Evolutionary conservation across 306 rosid genomes (phyloP).

Genomic region (Prinsepia uniflora): DNA sequence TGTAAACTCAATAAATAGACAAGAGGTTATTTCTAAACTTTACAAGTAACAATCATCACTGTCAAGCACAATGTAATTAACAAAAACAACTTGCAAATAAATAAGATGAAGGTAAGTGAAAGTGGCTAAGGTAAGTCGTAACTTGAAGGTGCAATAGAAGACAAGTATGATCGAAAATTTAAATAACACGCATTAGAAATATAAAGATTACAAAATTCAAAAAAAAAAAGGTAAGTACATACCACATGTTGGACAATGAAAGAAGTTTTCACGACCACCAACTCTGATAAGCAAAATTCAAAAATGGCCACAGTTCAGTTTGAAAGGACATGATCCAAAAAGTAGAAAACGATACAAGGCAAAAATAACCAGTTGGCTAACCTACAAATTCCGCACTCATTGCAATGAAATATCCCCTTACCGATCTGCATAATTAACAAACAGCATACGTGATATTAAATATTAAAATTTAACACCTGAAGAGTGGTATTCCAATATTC

Average conservation of each 20-base stretch:
- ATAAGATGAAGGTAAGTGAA: too few relatives aligned
- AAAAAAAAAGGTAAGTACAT: slow-evolving; percentile 19
- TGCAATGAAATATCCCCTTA: slow-evolving; percentile 64
- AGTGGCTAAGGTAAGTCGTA: too few relatives aligned
- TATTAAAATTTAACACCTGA: not conserved
- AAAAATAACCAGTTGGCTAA: slow-evolving; percentile 18
- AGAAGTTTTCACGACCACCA: slow-evolving; percentile 55
- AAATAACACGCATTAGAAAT: not conserved
- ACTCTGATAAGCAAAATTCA: slow-evolving; percentile 38
- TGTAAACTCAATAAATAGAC: too few relatives aligned
- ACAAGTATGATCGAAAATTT: not conserved
- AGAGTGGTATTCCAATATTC: not conserved
- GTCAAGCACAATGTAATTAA: too few relatives aligned
- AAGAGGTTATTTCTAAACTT: too few relatives aligned
- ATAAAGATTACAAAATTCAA: not conserved
- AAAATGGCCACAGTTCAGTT: slow-evolving; percentile 4
- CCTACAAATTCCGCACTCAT: slow-evolving; percentile 81
- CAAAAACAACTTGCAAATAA: too few relatives aligned
- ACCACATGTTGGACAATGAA: slow-evolving; percentile 70
- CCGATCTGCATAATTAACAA: slow-evolving; percentile 40
- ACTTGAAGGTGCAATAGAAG: not conserved
- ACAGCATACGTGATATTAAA: slow-evolving; percentile 3
- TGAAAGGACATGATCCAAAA: slow-evolving; percentile 8
- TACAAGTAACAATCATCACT: too few relatives aligned
- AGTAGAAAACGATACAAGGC: slow-evolving; percentile 7